A percentile compares a stretch with the other conserved stretches of the same genome.
phyloP scores from a whole-genome alignment of 768 basidiomycete genomes.

The Neoboletus magnificus region DNA sequence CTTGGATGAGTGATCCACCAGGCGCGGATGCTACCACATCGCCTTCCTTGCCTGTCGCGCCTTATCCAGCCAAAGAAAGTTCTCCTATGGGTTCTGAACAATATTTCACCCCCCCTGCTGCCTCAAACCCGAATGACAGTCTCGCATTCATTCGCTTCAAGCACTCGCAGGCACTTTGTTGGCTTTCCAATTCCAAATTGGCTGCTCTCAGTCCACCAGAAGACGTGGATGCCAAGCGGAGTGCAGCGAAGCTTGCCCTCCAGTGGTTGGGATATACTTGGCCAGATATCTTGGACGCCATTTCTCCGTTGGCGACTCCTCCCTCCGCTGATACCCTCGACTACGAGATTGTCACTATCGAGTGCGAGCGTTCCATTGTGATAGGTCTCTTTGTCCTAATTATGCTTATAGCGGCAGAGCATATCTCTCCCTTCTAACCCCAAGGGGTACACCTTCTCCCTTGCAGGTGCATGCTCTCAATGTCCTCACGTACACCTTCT shows the following conservation, averaged over 20 bases:
- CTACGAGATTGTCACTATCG: slow-evolving; percentile 28
- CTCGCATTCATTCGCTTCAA: slow-evolving; percentile 22
- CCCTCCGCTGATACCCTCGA: slow-evolving; percentile 26
- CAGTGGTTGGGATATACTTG: slow-evolving; percentile 38
- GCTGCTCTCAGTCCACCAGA: slow-evolving; percentile 8
- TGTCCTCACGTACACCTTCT: slow-evolving; percentile 39
- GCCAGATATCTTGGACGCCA: slow-evolving; percentile 42
- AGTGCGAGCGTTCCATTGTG: slow-evolving; percentile 11
- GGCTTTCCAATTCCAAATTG: slow-evolving; percentile 23
- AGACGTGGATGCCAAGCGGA: slow-evolving; percentile 15
- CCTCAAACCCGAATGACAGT: neutral
- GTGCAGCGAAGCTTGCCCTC: slow-evolving; percentile 27
- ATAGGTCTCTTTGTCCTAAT: slow-evolving; percentile 2
- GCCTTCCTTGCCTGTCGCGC: neutral
- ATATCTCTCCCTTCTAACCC: slow-evolving; percentile 51
- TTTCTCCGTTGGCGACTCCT: slow-evolving; percentile 23
- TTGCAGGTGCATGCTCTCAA: slow-evolving; percentile 55
- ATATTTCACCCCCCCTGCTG: neutral
- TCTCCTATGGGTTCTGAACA: neutral
- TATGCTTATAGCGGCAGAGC: slow-evolving; percentile 29
- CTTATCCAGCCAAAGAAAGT: neutral
- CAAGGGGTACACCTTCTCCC: slow-evolving; percentile 49
- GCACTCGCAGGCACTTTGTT: slow-evolving; percentile 25
- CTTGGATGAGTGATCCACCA: slow-evolving; percentile 62
- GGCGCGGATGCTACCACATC: slow-evolving; percentile 19